Evolutionary conservation across 2,329 filamentous ascomycete species (phyloP).

Genomic region (Neonectria coccinea): DNA sequence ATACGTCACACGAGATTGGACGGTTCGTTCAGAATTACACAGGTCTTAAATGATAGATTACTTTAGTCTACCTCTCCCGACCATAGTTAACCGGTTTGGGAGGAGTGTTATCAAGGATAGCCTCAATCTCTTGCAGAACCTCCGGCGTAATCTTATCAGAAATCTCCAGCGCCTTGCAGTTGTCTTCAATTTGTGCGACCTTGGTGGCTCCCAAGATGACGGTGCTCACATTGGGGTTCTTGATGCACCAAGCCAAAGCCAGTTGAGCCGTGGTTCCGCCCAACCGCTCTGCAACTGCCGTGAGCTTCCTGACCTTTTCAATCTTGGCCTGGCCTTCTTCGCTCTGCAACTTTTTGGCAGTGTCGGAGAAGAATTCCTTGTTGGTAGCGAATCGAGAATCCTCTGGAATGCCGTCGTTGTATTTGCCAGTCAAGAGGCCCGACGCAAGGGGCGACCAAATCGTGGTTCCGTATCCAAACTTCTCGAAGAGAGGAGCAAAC

Average conservation of each 20-base stretch:
- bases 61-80: constrained; percentile 33
- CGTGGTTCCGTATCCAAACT: constrained; percentile 69
- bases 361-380: constrained; percentile 39
- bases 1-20: too few species aligned
- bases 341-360: constrained; percentile 26
- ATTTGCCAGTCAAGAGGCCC: constrained; percentile 74
- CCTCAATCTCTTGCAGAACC: constrained; percentile 42
- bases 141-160: constrained; percentile 38
- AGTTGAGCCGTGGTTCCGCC: constrained; percentile 42
- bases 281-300: constrained; percentile 41
- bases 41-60: too few species aligned
- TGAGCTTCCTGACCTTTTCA: constrained; percentile 43
- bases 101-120: constrained; percentile 41
- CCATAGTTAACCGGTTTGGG: constrained; percentile 26
- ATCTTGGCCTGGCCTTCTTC: constrained; percentile 44
- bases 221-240: constrained; percentile 47
- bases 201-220: constrained; percentile 47
- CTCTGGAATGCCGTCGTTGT: constrained; percentile 68
- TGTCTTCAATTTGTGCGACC: constrained; percentile 43
- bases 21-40: too few species aligned
- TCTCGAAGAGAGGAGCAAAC: constrained; percentile 69
- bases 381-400: constrained; percentile 65
- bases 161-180: constrained; percentile 39
- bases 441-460: constrained; percentile 67
- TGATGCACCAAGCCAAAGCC: constrained; percentile 42